Evolutionary conservation across 257 asterid genomes (phyloP).

Genomic region (Fraxinus anomala): DNA sequence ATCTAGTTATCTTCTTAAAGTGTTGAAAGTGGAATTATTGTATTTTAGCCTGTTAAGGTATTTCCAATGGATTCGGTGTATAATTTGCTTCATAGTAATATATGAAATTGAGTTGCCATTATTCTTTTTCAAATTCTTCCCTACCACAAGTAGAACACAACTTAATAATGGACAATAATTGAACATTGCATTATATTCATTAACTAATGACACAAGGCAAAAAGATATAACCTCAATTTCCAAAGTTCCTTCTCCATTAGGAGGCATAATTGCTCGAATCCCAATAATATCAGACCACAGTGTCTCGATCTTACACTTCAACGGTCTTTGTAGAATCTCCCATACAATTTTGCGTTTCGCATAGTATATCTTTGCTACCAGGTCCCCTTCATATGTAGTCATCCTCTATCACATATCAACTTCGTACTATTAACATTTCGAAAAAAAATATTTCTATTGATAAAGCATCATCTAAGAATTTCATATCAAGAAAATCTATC

Average conservation of each 20-base stretch:
- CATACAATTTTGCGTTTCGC: slow-evolving; percentile 48
- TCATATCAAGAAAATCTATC: too few relatives aligned
- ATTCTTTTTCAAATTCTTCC: too few relatives aligned
- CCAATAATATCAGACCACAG: slow-evolving; percentile 46
- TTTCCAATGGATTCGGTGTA: too few relatives aligned
- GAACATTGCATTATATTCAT: background rate
- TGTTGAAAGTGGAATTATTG: too few relatives aligned
- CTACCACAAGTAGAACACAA: too few relatives aligned
- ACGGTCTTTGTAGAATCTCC: slow-evolving; percentile 51
- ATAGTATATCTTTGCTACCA: slow-evolving; percentile 45
- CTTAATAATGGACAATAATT: background rate
- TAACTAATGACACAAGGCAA: background rate
- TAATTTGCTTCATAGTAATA: too few relatives aligned
- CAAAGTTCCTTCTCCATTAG: slow-evolving; percentile 27
- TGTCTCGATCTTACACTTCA: slow-evolving; percentile 55
- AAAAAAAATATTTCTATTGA: background rate
- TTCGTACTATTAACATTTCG: background rate
- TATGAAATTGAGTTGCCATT: too few relatives aligned
- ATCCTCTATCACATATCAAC: slow-evolving; percentile 9
- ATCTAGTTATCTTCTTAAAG: too few relatives aligned
- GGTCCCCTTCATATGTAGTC: slow-evolving; percentile 37
- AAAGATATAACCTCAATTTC: slow-evolving; percentile 42
- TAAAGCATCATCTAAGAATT: background rate
- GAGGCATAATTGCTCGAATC: slow-evolving; percentile 26
- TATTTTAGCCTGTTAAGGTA: too few relatives aligned